These are phyloP conservation scores for Artemisia argyi DNA, from an alignment of 129 eudicot genomes.

Conservation along the genomic window DNA sequence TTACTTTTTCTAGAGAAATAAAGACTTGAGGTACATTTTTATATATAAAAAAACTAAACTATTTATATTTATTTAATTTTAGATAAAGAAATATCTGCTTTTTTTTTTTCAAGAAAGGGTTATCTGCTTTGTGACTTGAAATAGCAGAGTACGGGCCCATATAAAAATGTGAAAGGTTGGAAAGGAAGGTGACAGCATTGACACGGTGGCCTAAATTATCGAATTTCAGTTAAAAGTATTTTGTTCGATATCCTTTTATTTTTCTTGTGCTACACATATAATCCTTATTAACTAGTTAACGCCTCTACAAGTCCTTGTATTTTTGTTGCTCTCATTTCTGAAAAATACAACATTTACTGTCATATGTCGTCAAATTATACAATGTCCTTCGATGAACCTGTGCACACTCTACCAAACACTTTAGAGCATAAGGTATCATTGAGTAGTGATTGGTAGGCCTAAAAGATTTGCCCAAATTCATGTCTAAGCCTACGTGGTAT, in stretches of 20 bases:
- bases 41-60: not conserved
- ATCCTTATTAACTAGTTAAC: not conserved
- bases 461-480: no score
- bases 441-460: no score
- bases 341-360: no score
- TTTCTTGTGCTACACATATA: not conserved
- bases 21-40: no score
- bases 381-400: no score
- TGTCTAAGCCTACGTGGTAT: no score
- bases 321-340: not conserved
- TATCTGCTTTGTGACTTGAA: slow-evolving; percentile 34
- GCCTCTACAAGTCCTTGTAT: not conserved
- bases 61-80: not conserved
- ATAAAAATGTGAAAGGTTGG: slow-evolving; percentile 18
- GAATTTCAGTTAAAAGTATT: not conserved
- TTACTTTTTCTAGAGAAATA: no score
- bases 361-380: no score
- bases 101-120: not conserved
- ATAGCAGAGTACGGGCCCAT: slow-evolving; percentile 24
- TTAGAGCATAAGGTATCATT: no score
- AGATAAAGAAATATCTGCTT: slow-evolving; percentile 4
- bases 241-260: not conserved
- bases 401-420: no score
- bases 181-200: slow-evolving; percentile 19
- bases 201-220: slow-evolving; percentile 27